Evolutionary conservation across 768 basidiomycete species (phyloP), one percentile per base, ranked within the genome.

Genomic region (Boletus tomentosulus): DNA sequence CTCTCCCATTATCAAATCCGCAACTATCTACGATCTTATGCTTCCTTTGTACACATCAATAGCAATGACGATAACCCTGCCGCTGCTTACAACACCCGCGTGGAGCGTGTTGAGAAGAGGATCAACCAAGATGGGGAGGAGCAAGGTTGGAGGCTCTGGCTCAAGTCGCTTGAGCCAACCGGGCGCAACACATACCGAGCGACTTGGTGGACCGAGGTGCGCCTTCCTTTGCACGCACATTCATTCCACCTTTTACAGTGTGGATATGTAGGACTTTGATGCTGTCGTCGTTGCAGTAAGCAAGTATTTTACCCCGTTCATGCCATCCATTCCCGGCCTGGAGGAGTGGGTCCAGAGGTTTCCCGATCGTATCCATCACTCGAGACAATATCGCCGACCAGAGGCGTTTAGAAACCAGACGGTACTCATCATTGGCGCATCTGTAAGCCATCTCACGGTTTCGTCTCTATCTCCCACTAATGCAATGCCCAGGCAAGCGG

Each of bases 21-120:
- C 51, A 64, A 69, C 39, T 76, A 80, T 55, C 51, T 78, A 9
- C 73, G 73, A 19, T 64, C 72, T 1, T 79, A 76, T 50, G 74
- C 75, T 6, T 74, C 74, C 2, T 73, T 66, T 58, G 72, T 73
- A 31, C 69, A 72, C 16, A 54, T 78, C 22, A 77, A 77, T 60
- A 71, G 66, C 54, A 72, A 79, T 49, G 78, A 78, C 48, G 62
- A 65, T 8, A 77, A 72, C 51, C 66, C 69, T 0, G 61, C 71
- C 24, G 54, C 72, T 2, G 70, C 72, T 3, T 79, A 75, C 63
- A 76, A 76, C 61, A 80, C 79, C 0, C 75, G 78, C 10, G 77
- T 81, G 7, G 78, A 81, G 51, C 64, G 62, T 12, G 65, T 76
- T 30, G 71, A 78, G 54, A 80, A 80, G 53, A 59, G 67, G 0